These are phyloP conservation scores for Aspergillus phoenicis DNA, from an alignment of 2,329 filamentous ascomycete genomes.

Conservation along the genomic window DNA sequence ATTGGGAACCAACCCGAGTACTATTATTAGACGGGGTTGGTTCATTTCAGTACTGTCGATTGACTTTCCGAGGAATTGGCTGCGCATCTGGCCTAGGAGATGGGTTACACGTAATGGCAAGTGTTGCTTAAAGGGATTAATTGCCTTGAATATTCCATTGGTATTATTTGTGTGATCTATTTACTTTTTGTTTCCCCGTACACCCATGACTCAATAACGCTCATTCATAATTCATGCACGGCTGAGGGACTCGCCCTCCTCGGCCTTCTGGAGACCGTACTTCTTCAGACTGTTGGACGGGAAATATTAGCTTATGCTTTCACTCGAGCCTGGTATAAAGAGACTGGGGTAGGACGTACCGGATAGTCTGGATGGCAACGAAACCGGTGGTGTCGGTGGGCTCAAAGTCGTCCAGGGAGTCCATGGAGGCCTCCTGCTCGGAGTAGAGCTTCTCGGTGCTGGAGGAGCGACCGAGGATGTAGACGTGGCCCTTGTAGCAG, in stretches of 20 bases:
- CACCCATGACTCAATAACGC: background rate
- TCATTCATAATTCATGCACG: conserved; percentile 14
- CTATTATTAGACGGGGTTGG: too few species aligned
- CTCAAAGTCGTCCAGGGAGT: conserved; percentile 69
- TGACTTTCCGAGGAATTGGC: too few species aligned
- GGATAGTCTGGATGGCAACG: conserved; percentile 47
- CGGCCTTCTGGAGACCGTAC: conserved; percentile 38
- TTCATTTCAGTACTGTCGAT: too few species aligned
- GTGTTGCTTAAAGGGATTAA: background rate
- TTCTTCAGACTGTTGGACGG: conserved; percentile 43
- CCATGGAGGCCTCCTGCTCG: conserved; percentile 68
- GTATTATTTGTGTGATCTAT: background rate
- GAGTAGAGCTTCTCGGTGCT: conserved; percentile 72
- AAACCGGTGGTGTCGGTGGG: conserved; percentile 68
- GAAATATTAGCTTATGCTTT: conserved; percentile 14
- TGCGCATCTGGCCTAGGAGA: too few species aligned
- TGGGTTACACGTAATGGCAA: background rate
- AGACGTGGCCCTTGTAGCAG: conserved; percentile 67
- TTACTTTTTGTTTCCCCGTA: background rate
- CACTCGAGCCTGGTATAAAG: background rate
- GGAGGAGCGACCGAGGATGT: conserved; percentile 55
- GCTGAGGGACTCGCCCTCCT: conserved; percentile 21
- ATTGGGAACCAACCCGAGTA: too few species aligned
- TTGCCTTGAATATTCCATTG: background rate
- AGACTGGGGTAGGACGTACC: conserved; percentile 13